Evolutionary conservation across 345 rosid species (phyloP), one percentile per base, ranked within the genome.

Genomic region (Viola odorata): DNA sequence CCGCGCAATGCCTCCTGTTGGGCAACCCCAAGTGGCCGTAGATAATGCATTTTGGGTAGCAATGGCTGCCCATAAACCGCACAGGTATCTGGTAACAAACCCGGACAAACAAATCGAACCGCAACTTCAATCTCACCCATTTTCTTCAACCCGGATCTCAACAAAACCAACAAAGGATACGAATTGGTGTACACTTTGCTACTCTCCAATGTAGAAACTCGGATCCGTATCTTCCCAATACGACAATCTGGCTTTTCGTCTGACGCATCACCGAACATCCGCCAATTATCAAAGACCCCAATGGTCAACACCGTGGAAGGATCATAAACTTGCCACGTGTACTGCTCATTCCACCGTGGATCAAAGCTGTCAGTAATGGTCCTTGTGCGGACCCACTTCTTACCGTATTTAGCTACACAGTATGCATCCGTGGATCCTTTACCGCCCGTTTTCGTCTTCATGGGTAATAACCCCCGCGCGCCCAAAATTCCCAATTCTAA

Each of bases 321-420:
- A 59, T 94, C 99, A 41, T 94, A 94, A 12, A 94, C 99, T 79
- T 94, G 99, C 99, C 99, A 94, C 32, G 99, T 90, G 73, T 94
- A 90, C 84, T 90, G 97, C 75, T 89, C 97, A 60, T 94, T 89
- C 99, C 99, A 94, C 16, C 97, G 86, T 41, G 99, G 97, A 72
- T 90, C 96, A 41, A 94, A 85, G 84, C 88, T 83, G 75, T 94
- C 99, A 0, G 81, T 82, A 42, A 94, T 77, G 5, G 99, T 90
- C 17, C 97, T 66, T 0, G 99, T 94, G 53, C 97, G 85, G 48
- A 90, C 97, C 99, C 99, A 94, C 80, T 90, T 94, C 75, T 94
- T 94, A 5, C 99, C 99, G 11, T 90, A 90, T 72, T 94, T 94
- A 37, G 97, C 99, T 1, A 94, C 96, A 40, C 96, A 90, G 45